phyloP scores from a whole-genome alignment of 495 filamentous ascomycete species.

The Talaromyces nanjingensis region DNA sequence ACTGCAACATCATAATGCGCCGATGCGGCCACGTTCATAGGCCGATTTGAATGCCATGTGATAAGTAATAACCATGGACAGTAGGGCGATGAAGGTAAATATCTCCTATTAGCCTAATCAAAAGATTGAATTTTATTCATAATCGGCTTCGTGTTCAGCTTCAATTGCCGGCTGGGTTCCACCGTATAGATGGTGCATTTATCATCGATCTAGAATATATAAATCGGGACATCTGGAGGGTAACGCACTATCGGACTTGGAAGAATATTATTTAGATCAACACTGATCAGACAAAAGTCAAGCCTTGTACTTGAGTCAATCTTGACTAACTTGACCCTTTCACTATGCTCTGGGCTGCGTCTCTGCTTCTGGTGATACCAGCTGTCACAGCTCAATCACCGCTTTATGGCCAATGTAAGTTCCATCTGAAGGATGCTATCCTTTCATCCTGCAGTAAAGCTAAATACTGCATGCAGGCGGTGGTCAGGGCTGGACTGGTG shows the following conservation, averaged over 20 bases:
- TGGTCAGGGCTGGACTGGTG: neutral
- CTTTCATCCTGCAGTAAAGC: neutral
- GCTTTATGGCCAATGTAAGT: constrained; percentile 6
- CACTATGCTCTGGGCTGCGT: constrained; percentile 7
- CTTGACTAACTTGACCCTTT: constrained; percentile 8
- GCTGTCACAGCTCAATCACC: neutral
- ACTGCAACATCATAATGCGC: neutral
- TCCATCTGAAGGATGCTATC: neutral
- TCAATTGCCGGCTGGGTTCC: neutral
- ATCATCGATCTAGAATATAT: neutral
- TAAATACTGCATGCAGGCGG: neutral
- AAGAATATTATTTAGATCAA: neutral
- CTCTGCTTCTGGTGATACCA: constrained; percentile 8
- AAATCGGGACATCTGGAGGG: neutral
- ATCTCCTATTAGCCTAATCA: neutral
- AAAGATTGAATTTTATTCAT: neutral
- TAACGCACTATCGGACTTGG: neutral
- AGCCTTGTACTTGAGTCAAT: neutral
- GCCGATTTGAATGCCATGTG: neutral
- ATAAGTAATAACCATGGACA: neutral
- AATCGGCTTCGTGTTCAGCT: neutral
- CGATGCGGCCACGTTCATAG: neutral
- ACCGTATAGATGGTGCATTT: neutral
- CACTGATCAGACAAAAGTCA: neutral
- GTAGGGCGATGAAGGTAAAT: neutral